Percentiles rank a stretch among this genome's conserved stretches.
Evolutionary conservation across 2,329 filamentous ascomycete genomes (phyloP).

Genomic region (Cladophialophora psammophila): DNA sequence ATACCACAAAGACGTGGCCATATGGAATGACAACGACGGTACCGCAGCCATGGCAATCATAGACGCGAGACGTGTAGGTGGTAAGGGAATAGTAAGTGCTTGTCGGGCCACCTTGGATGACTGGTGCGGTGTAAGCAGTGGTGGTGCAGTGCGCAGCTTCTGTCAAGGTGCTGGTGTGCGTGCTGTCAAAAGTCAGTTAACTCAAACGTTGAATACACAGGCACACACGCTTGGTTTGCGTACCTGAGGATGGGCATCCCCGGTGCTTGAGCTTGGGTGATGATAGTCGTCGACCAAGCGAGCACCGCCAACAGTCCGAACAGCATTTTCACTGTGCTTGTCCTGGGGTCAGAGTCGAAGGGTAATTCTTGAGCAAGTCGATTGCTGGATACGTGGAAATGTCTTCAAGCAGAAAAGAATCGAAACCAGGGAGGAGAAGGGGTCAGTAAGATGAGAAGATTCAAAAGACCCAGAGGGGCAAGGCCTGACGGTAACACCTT

Average conservation of each 20-base stretch:
- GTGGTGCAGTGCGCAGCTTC: constrained; percentile 21
- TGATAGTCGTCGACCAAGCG: neutral
- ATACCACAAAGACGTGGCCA: constrained; percentile 31
- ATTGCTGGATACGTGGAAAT: neutral
- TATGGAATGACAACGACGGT: constrained; percentile 46
- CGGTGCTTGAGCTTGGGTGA: constrained; percentile 8
- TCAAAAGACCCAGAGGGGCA: neutral
- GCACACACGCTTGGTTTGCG: neutral
- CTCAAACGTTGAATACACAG: neutral
- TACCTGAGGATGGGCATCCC: constrained; percentile 4
- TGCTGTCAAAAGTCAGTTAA: constrained; percentile 14
- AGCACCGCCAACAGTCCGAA: neutral
- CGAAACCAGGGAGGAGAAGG: neutral
- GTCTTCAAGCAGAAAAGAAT: neutral
- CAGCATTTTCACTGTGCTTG: neutral
- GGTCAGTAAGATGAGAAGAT: neutral
- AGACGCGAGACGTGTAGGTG: constrained; percentile 45
- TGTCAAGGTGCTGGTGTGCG: neutral
- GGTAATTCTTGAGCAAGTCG: neutral
- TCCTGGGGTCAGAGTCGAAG: neutral
- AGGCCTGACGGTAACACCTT: neutral
- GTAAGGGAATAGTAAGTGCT: constrained; percentile 35
- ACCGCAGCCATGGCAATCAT: constrained; percentile 33
- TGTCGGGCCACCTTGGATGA: constrained; percentile 29
- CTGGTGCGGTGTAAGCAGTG: constrained; percentile 33